Percentiles rank a stretch among this genome's conserved stretches.
phyloP scores from a whole-genome alignment of 176 grass and related monocot species.

The Olyra latifolia region DNA sequence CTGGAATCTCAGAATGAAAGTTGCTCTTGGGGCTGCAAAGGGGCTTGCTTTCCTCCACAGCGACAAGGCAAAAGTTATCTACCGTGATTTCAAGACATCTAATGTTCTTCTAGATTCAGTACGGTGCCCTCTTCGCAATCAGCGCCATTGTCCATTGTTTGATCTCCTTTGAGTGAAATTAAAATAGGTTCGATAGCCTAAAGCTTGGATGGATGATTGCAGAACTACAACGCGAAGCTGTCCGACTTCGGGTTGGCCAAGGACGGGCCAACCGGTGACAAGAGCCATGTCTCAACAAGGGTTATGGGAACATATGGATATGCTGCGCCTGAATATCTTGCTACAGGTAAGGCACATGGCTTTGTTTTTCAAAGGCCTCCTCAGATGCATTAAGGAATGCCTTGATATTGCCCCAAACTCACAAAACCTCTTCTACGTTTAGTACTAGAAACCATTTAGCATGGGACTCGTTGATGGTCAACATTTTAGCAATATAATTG shows the following conservation, averaged over 20 bases:
- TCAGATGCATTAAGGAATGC: neutral
- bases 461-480: neutral
- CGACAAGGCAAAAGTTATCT: slow-evolving; percentile 78
- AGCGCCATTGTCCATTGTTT: neutral
- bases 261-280: slow-evolving; percentile 80
- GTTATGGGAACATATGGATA: slow-evolving; percentile 94
- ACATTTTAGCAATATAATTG: slow-evolving; percentile 10
- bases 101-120: slow-evolving; percentile 83
- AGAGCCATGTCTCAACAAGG: slow-evolving; percentile 82
- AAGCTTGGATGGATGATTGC: neutral
- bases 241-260: slow-evolving; percentile 90
- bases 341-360: slow-evolving; percentile 54
- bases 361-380: neutral
- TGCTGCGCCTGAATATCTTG: slow-evolving; percentile 82
- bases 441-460: neutral
- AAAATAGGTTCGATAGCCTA: neutral
- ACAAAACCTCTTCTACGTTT: neutral
- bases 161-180: neutral
- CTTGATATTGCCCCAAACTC: neutral
- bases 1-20: slow-evolving; percentile 87
- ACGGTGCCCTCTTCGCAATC: neutral
- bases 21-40: slow-evolving; percentile 76
- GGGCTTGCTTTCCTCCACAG: slow-evolving; percentile 95
- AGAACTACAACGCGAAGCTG: slow-evolving; percentile 77
- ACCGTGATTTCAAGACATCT: slow-evolving; percentile 86